These are phyloP conservation scores for Hawksworthiomyces lignivorus DNA, from an alignment of 2,329 filamentous ascomycete species.

Conservation along the genomic window DNA sequence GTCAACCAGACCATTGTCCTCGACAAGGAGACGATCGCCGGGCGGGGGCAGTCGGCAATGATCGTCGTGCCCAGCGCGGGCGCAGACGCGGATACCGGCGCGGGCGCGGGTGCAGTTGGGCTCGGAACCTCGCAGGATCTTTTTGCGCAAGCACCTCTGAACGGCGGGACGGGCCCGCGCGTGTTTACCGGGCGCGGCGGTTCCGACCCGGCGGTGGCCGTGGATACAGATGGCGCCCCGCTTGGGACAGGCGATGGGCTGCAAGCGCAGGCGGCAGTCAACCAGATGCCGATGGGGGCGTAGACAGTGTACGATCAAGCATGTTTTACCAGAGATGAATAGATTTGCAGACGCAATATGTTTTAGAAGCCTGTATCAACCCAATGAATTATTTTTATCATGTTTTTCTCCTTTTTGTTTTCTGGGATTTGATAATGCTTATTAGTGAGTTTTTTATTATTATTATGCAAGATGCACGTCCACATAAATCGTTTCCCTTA, in stretches of 20 bases:
- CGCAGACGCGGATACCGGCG: background rate
- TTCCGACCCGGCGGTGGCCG: conserved; percentile 1
- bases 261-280: background rate
- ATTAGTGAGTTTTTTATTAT: too few species aligned
- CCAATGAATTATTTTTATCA: too few species aligned
- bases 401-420: too few species aligned
- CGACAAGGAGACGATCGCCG: conserved; percentile 13
- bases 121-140: background rate
- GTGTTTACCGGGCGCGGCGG: conserved; percentile 13
- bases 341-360: too few species aligned
- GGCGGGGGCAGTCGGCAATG: background rate
- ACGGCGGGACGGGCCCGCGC: conserved; percentile 8
- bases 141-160: conserved; percentile 11
- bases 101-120: background rate
- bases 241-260: background rate
- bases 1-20: conserved; percentile 44
- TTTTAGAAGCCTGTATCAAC: too few species aligned
- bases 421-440: too few species aligned
- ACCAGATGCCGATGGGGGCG: background rate
- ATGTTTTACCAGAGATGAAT: too few species aligned
- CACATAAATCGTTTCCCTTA: too few species aligned
- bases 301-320: too few species aligned
- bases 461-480: too few species aligned
- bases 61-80: too few species aligned
- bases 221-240: background rate